Base-by-base conservation (phyloP, 805 yeast species). In the Scheffersomyces ergatensis region DNA sequence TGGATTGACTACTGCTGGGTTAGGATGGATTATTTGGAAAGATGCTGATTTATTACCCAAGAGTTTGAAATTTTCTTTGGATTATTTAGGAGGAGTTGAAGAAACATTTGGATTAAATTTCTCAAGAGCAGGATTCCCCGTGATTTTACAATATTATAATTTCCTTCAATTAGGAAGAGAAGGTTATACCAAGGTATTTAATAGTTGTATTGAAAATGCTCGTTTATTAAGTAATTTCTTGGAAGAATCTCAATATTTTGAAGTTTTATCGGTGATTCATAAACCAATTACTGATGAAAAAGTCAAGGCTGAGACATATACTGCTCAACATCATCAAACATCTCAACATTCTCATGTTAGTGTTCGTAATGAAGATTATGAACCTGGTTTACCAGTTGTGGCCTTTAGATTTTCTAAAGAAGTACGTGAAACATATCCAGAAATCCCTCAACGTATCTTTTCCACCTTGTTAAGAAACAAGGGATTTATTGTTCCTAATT, bases 1-100 rank as follows among this genome's bases (percentile, higher is more conserved):
- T 64, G 97, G 97, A 26, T 70, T 89, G 37, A 85, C 90, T 23
- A 80, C 95, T 19, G 95, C 92, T 9, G 97, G 97, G 33, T 74
- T 87, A 38, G 97, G 97, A 39, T 89, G 96, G 96, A 80, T 89
- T 46, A 65, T 89, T 40, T 90, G 95, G 89, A 80, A 82, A 58
- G 80, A 81, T 57, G 69, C 72, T 33, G 50, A 66, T 31, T 75
- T 73, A 55, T 71, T 89, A 47, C 93, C 97, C 18, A 72, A 80
- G 43, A 80, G 78, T 46, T 72, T 89, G 47, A 76, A 83, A 53
- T 89, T 89, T 66, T 82, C 85, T 49, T 72, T 89, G 55, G 82
- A 82, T 58, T 89, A 89, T 62, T 72, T 89, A 31, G 97, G 97
- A 25, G 95, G 96, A 17, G 74, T 82, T 5, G 97, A 89, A 62